Conservation (phyloP, 768 basidiomycete genomes). For the Collybia sordida region DNA sequence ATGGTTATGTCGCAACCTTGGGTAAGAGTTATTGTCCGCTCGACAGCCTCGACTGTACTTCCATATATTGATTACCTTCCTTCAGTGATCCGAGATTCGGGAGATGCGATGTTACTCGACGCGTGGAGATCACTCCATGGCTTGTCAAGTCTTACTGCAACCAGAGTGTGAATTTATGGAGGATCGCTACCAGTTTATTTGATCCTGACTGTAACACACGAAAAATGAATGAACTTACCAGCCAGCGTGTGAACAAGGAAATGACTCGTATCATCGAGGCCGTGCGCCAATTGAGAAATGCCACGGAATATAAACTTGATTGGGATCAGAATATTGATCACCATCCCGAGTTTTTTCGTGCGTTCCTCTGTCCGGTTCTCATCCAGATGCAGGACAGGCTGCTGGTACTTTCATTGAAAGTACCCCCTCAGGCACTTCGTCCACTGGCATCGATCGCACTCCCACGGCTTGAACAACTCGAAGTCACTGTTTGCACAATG, state of each 20-base stretch:
- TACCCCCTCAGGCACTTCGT: slow-evolving; percentile 36
- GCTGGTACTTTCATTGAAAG: slow-evolving; percentile 32
- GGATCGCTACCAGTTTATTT: slow-evolving; percentile 22
- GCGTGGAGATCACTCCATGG: slow-evolving; percentile 41
- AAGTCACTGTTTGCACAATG: slow-evolving; percentile 34
- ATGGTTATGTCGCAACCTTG: slow-evolving; percentile 20
- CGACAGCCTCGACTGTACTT: background rate
- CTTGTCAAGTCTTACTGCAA: slow-evolving; percentile 31
- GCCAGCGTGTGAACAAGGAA: slow-evolving; percentile 37
- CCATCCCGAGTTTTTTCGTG: slow-evolving; percentile 35
- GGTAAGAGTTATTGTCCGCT: slow-evolving; percentile 16
- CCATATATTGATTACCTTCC: background rate
- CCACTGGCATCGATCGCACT: slow-evolving; percentile 31
- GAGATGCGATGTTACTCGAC: slow-evolving; percentile 26
- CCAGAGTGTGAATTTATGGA: slow-evolving; percentile 26
- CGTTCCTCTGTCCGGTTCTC: slow-evolving; percentile 36
- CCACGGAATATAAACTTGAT: slow-evolving; percentile 37
- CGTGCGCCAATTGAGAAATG: slow-evolving; percentile 27
- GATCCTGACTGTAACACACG: slow-evolving; percentile 30
- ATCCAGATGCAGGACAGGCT: slow-evolving; percentile 29
- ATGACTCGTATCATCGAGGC: slow-evolving; percentile 30
- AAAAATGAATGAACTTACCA: slow-evolving; percentile 27
- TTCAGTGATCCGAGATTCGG: slow-evolving; percentile 26
- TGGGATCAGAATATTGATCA: slow-evolving; percentile 35
- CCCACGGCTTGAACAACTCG: slow-evolving; percentile 32